Conservation (phyloP, 345 rosid genomes). For the Populus simonii region DNA sequence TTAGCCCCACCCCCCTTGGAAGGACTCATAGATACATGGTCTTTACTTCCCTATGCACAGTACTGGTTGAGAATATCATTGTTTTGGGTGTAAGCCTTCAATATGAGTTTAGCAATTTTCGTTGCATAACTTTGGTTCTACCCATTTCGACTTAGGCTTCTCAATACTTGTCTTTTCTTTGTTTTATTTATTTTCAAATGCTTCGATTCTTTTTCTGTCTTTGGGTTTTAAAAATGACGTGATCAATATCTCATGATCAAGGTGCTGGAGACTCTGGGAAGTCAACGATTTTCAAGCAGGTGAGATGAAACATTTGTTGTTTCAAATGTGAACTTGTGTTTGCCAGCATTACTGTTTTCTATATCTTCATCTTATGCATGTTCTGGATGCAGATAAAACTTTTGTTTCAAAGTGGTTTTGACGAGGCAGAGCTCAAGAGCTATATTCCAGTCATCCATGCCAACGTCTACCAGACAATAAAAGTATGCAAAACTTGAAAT, state of each 20-base stretch:
- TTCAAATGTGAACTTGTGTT: neutral
- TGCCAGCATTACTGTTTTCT: neutral
- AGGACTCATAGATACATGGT: neutral
- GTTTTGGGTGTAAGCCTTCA: neutral
- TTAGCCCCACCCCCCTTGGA: neutral
- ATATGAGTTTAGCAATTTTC: neutral
- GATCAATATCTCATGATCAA: slow-evolving; percentile 28
- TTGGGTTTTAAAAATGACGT: slow-evolving; percentile 2
- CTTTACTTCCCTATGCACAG: neutral
- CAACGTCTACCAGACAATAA: slow-evolving; percentile 95
- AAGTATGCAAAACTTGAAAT: slow-evolving; percentile 80
- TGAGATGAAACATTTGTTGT: slow-evolving; percentile 21
- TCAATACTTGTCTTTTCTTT: neutral
- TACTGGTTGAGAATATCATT: neutral
- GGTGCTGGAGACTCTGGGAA: slow-evolving; percentile 99
- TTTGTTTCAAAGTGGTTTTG: slow-evolving; percentile 94
- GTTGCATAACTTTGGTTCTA: neutral
- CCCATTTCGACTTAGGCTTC: neutral
- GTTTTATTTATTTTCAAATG: neutral
- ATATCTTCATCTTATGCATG: slow-evolving; percentile 10
- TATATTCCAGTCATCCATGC: slow-evolving; percentile 92
- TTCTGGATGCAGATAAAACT: slow-evolving; percentile 71
- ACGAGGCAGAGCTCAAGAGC: slow-evolving; percentile 80
- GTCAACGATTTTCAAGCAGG: slow-evolving; percentile 99
- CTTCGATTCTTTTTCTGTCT: neutral